phyloP scores from a whole-genome alignment of 768 basidiomycete genomes.

The Termitomyces sp. region DNA sequence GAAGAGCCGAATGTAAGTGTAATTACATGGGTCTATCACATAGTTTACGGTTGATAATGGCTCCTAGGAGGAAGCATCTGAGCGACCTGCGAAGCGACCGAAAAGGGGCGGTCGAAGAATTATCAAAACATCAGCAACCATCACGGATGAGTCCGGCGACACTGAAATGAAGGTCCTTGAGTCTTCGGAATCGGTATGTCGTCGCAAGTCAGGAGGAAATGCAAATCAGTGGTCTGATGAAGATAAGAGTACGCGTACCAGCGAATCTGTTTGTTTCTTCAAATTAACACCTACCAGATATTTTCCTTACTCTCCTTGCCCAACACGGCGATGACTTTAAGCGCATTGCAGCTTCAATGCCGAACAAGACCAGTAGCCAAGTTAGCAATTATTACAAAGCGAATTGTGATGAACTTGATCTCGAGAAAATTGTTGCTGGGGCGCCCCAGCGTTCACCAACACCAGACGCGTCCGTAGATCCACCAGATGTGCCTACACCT shows the following conservation, averaged over 20 bases:
- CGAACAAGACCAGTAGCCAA: conserved; percentile 57
- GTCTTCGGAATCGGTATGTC: conserved; percentile 17
- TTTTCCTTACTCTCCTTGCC: conserved; percentile 51
- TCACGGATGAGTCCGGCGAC: conserved; percentile 27
- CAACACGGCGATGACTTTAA: conserved; percentile 63
- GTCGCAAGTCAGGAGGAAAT: conserved; percentile 15
- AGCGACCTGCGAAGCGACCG: conserved; percentile 32
- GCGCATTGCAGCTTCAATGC: conserved; percentile 63
- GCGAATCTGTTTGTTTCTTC: background rate
- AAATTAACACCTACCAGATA: conserved; percentile 22
- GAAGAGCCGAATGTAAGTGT: conserved; percentile 19
- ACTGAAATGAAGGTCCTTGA: conserved; percentile 23
- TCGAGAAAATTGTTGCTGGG: conserved; percentile 32
- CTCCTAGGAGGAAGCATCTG: conserved; percentile 20
- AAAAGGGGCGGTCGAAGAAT: conserved; percentile 33
- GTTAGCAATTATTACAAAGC: conserved; percentile 46
- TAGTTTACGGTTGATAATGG: background rate
- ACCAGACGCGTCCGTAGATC: conserved; percentile 17
- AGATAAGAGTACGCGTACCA: conserved; percentile 48
- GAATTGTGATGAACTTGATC: conserved; percentile 33
- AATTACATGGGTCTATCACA: conserved; percentile 1
- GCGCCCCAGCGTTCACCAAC: conserved; percentile 38
- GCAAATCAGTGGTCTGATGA: conserved; percentile 52
- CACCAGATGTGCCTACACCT: conserved; percentile 19
- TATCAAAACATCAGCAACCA: conserved; percentile 38